Conservation (phyloP, 345 rosid genomes). For the Angophora floribunda region DNA sequence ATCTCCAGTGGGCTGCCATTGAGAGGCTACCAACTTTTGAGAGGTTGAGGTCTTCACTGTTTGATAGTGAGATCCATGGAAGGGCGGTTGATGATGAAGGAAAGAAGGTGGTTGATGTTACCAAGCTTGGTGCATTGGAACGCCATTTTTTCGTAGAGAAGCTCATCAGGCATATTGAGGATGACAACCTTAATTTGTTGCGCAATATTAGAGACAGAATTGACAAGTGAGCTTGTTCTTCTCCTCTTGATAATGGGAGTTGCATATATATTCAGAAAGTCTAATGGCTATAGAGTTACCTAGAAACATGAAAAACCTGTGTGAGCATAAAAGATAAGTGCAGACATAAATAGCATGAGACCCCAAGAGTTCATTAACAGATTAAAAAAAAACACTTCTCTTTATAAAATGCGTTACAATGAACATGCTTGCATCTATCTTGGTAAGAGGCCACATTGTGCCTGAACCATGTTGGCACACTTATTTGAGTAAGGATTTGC, state of each 20-base stretch:
- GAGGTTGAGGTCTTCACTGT: slow-evolving; percentile 44
- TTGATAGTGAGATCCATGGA: slow-evolving; percentile 5
- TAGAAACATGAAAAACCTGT: not conserved
- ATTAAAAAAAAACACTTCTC: not conserved
- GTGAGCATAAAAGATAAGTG: not conserved
- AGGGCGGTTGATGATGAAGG: slow-evolving; percentile 4
- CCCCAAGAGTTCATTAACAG: not conserved
- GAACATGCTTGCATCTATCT: not conserved
- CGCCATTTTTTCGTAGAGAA: slow-evolving; percentile 48
- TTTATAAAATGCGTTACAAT: not conserved
- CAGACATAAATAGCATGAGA: not conserved
- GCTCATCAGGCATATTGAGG: slow-evolving; percentile 54
- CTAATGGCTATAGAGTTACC: not conserved
- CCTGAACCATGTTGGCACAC: not conserved
- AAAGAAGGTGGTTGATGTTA: slow-evolving; percentile 33
- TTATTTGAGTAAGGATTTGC: not conserved
- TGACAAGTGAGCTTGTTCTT: slow-evolving; percentile 26
- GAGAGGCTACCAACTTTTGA: slow-evolving; percentile 59
- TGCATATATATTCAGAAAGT: not conserved
- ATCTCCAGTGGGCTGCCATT: slow-evolving; percentile 54
- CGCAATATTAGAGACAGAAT: slow-evolving; percentile 36
- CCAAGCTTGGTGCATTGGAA: slow-evolving; percentile 47
- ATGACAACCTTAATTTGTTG: slow-evolving; percentile 51
- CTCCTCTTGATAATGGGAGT: not conserved
- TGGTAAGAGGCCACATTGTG: not conserved